These are phyloP conservation scores for Thermothielavioides terrestris DNA, from an alignment of 495 filamentous ascomycete genomes.

Conservation along the genomic window DNA sequence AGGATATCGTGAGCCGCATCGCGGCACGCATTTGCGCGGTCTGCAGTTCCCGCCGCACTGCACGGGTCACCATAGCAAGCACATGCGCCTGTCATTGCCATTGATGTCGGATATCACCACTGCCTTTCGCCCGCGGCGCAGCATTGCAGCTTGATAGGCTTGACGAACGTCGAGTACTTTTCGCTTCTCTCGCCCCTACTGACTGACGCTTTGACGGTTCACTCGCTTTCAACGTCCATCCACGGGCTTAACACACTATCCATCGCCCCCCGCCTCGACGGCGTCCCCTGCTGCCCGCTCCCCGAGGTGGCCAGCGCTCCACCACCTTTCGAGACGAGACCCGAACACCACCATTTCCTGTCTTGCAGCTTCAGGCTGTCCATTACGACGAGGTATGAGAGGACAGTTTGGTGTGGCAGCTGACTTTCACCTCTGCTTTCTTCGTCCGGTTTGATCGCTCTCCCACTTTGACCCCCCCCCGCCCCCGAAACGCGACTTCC, in stretches of 20 bases:
- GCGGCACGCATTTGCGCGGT: too few species aligned
- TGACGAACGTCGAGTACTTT: background rate
- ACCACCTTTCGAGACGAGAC: too few species aligned
- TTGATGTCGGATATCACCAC: too few species aligned
- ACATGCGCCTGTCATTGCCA: too few species aligned
- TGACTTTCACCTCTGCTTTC: background rate
- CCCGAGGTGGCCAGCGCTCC: background rate
- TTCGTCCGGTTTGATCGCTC: slow-evolving; percentile 10
- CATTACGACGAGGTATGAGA: background rate
- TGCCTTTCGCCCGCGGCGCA: background rate
- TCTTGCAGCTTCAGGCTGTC: background rate
- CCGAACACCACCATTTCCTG: background rate
- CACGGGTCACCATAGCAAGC: too few species aligned
- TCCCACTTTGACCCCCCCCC: background rate
- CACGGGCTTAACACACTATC: background rate
- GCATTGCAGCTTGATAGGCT: background rate
- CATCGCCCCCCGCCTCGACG: background rate
- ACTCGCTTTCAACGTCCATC: background rate
- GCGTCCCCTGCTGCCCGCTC: background rate
- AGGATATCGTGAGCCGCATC: too few species aligned
- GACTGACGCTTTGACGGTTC: slow-evolving; percentile 7
- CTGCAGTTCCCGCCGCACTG: too few species aligned
- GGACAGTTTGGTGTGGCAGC: background rate
- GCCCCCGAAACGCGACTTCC: slow-evolving; percentile 22
- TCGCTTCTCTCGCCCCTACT: background rate